Evolutionary conservation across 2,329 filamentous ascomycete genomes (phyloP), one percentile per base, ranked within the genome.

Genomic region (Catunica adiposa): DNA sequence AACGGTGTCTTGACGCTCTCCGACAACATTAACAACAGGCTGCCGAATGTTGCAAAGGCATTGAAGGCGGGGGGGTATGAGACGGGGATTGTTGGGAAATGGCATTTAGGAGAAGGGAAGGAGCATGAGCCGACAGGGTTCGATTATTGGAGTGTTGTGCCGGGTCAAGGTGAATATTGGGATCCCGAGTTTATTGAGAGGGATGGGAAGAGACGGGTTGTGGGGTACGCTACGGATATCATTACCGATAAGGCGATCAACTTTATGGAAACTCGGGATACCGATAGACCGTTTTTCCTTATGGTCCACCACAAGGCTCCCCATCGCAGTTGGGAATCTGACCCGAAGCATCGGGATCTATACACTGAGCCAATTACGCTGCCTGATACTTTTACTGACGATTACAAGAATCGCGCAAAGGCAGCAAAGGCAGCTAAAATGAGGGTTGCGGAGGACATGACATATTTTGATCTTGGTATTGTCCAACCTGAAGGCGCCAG

Each of bases 261-360:
- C 11, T 44, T n/a, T n/a, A 44, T 44, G 15, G 14, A 44, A 44
- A 44, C 15, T 17, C 40, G 40, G 15, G 40, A 44, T 48, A 14
- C n/a, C 20, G 5, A 7, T 6, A 48, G 22, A 6, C 23, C 20
- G 11, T 48, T 26, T 20, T 26, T 25, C 8, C 9, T 48, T 11
- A 48, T 48, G 44, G 44, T 48, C n/a, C 44, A 48, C 44, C 44
- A 48, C 44, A 48, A 48, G 22, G 44, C 44, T 23, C 44, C 44
- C 3, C 44, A 48, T 20, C 44, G 44, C 2, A 48, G 44, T 20
- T 48, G 44, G 44, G 44, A 48, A 48, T 48, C 17, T 9, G 22
- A 48, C 22, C 44, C 44, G 20, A 48, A 48, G 44, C 22, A 48
- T 26, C 17, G 22, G 20, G 15, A 48, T 48, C 15, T 48, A 20